phyloP scores from a whole-genome alignment of 805 yeast genomes.

The Wickerhamomyces alni region DNA sequence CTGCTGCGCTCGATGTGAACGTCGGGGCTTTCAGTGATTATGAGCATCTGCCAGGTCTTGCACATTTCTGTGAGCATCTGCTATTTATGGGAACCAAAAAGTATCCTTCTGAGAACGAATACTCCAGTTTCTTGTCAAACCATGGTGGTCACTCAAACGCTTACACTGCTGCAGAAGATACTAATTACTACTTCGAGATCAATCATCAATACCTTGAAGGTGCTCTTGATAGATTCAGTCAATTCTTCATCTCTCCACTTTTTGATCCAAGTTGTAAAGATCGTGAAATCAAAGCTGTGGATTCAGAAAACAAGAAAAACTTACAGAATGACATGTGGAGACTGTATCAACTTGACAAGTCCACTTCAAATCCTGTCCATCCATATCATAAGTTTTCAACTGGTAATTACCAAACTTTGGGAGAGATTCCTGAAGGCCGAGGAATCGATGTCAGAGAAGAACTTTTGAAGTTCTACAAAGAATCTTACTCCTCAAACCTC shows the following conservation, averaged over 20 bases:
- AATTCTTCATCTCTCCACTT: constrained; percentile 83
- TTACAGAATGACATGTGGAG: constrained; percentile 89
- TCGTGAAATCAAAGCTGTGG: constrained; percentile 90
- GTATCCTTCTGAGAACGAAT: constrained; percentile 75
- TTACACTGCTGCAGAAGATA: constrained; percentile 80
- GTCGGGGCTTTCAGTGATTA: constrained; percentile 75
- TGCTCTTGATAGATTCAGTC: constrained; percentile 88
- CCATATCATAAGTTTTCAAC: constrained; percentile 88
- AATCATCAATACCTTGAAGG: constrained; percentile 72
- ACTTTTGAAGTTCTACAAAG: constrained; percentile 64
- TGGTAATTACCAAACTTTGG: constrained; percentile 76
- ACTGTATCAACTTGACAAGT: constrained; percentile 75
- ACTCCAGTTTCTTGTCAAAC: constrained; percentile 65
- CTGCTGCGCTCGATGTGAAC: constrained; percentile 74
- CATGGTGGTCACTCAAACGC: constrained; percentile 93
- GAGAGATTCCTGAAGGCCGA: constrained; percentile 49
- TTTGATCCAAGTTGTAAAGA: constrained; percentile 73
- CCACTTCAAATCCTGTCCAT: constrained; percentile 65
- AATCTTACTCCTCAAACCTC: constrained; percentile 75
- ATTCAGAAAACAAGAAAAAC: constrained; percentile 92
- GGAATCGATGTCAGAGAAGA: constrained; percentile 78
- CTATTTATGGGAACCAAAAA: constrained; percentile 77
- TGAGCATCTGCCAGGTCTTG: constrained; percentile 59
- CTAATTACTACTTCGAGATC: constrained; percentile 88
- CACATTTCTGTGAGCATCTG: constrained; percentile 73